A percentile compares a stretch with the other conserved stretches of the same genome.
Evolutionary conservation across 257 asterid genomes (phyloP).

Genomic region (Coffea canephora): DNA sequence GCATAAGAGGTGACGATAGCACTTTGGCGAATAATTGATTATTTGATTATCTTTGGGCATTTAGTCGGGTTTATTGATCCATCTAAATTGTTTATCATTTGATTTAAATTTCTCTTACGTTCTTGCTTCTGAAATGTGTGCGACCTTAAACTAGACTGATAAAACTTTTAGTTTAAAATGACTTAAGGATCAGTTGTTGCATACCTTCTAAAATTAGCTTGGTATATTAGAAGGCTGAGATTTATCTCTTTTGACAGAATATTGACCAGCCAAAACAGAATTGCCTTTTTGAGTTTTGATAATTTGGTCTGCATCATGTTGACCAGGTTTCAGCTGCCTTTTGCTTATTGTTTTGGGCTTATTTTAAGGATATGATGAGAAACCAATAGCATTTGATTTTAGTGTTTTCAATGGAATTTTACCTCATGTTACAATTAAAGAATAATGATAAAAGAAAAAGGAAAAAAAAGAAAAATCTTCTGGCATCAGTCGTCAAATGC

Average conservation of each 20-base stretch:
- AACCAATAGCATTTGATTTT: no score
- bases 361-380: background rate
- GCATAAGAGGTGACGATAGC: no score
- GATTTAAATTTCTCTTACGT: background rate
- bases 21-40: no score
- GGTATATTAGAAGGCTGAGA: background rate
- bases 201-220: background rate
- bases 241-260: background rate
- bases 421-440: background rate
- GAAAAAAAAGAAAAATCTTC: no score
- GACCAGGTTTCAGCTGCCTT: background rate
- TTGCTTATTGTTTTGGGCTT: background rate
- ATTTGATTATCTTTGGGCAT: background rate
- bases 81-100: background rate
- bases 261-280: background rate
- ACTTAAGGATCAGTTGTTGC: background rate
- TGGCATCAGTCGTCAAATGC: background rate
- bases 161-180: background rate
- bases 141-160: background rate
- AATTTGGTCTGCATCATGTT: background rate
- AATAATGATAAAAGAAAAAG: no score
- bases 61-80: background rate
- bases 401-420: background rate
- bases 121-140: background rate
- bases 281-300: background rate